These are phyloP conservation scores for Seminavis robusta DNA, from an alignment of 108 stramenopile genomes.

Conservation along the genomic window DNA sequence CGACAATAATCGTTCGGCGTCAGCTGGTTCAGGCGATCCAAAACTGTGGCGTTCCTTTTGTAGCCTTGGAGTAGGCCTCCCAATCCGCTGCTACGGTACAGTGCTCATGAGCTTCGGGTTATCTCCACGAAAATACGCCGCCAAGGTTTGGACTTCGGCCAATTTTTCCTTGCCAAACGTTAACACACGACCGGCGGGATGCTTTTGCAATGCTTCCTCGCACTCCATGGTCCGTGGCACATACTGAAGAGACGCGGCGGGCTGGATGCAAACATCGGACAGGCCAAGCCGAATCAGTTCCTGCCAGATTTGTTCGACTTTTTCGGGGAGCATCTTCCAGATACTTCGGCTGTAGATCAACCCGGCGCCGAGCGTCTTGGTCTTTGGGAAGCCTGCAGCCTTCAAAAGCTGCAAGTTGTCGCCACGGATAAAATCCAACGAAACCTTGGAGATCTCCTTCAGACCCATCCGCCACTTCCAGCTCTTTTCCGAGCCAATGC, in stretches of 20 bases:
- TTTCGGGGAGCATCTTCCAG: slow-evolving; percentile 38
- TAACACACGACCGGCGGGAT: slow-evolving; percentile 34
- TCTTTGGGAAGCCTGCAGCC: slow-evolving; percentile 33
- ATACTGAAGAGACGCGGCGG: slow-evolving; percentile 44
- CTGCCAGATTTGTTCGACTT: slow-evolving; percentile 5
- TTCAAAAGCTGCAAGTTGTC: slow-evolving; percentile 35
- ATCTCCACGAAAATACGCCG: slow-evolving; percentile 10
- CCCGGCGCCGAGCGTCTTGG: slow-evolving; percentile 49
- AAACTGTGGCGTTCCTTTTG: neutral
- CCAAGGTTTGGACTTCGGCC: slow-evolving; percentile 34
- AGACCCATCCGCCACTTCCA: slow-evolving; percentile 51
- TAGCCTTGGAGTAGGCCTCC: slow-evolving; percentile 3
- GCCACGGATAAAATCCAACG: slow-evolving; percentile 61
- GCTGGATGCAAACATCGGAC: slow-evolving; percentile 25
- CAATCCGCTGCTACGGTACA: slow-evolving; percentile 18
- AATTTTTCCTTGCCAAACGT: slow-evolving; percentile 60
- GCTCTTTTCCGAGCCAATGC: slow-evolving; percentile 36
- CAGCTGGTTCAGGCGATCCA: neutral
- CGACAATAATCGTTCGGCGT: slow-evolving; percentile 33
- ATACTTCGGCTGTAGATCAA: slow-evolving; percentile 51
- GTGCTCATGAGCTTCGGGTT: neutral
- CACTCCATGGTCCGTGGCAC: slow-evolving; percentile 40
- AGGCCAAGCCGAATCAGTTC: neutral
- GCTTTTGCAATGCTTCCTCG: slow-evolving; percentile 27
- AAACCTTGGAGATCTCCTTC: slow-evolving; percentile 23